A percentile compares a stretch with the other conserved stretches of the same genome.
Conservation (phyloP, 2,329 filamentous ascomycete genomes). For the Chaetothyriales sp. region DNA sequence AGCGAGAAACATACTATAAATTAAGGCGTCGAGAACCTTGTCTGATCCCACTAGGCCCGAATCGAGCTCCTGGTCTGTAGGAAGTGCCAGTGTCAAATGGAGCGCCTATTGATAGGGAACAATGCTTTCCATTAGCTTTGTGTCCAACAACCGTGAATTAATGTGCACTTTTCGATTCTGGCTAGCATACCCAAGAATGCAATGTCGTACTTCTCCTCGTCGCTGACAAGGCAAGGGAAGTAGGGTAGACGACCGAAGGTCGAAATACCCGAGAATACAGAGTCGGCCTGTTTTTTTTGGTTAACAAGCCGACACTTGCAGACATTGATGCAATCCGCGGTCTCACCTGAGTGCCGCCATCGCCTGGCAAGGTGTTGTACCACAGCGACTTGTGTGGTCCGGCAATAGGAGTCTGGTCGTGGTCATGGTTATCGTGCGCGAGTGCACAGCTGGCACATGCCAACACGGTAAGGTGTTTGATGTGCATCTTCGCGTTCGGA, state of each 20-base stretch:
- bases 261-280: conserved; percentile 76
- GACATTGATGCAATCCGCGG: conserved; percentile 12
- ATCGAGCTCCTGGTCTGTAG: conserved; percentile 70
- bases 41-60: conserved; percentile 71
- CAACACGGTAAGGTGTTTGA: conserved; percentile 12
- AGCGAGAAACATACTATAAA: conserved; percentile 54
- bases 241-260: conserved; percentile 73
- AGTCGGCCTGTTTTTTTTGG: conserved; percentile 53
- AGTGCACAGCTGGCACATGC: conserved; percentile 38
- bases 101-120: conserved; percentile 40
- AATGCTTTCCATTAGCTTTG: not conserved
- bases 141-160: not conserved
- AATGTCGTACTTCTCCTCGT: conserved; percentile 64
- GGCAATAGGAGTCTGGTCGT: conserved; percentile 45
- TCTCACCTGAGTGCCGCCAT: conserved; percentile 73
- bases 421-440: conserved; percentile 48
- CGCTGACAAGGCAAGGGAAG: conserved; percentile 58
- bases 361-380: conserved; percentile 72
- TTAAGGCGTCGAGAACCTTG: conserved; percentile 77
- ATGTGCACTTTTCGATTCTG: too few relatives aligned
- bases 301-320: conserved; percentile 3
- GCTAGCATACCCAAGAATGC: conserved; percentile 54
- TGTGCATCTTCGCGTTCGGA: conserved; percentile 10
- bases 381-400: conserved; percentile 64
- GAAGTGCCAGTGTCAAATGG: conserved; percentile 80